phyloP scores from a whole-genome alignment of 805 yeast species.

The Wickerhamomyces mucosus region DNA sequence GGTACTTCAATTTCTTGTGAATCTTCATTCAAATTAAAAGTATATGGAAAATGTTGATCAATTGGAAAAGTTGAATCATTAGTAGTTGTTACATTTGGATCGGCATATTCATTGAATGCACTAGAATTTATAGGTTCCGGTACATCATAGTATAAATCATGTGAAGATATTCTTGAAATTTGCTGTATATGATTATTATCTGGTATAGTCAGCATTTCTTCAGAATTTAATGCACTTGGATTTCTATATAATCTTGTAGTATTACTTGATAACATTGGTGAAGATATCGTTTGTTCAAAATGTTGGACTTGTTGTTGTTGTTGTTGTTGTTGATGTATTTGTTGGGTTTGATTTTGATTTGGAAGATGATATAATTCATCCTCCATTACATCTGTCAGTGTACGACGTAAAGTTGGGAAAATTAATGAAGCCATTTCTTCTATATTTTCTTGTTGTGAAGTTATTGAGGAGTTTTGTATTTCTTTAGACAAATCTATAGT shows the following conservation, averaged over 20 bases:
- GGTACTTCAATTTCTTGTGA: constrained; percentile 1
- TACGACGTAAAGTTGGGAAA: constrained; percentile 40
- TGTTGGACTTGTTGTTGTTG: constrained; percentile 8
- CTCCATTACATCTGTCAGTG: constrained; percentile 49
- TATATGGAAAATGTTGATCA: constrained; percentile 4
- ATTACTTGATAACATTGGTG: constrained; percentile 1
- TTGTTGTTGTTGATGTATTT: constrained; percentile 4
- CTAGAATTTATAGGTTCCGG: constrained; percentile 12
- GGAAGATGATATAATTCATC: constrained; percentile 42
- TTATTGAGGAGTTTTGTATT: no score
- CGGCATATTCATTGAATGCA: constrained; percentile 18
- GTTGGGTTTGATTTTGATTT: constrained; percentile 4
- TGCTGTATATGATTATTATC: constrained; percentile 5
- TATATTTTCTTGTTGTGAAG: no score
- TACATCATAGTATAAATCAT: constrained; percentile 18
- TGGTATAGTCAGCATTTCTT: constrained; percentile 18
- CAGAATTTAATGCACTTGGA: constrained; percentile 15
- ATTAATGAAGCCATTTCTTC: constrained; percentile 35
- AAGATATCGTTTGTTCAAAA: neutral
- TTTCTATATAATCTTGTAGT: constrained; percentile 8
- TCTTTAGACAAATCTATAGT: no score
- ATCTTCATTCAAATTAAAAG: neutral
- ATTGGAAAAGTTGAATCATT: constrained; percentile 6
- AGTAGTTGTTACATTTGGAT: constrained; percentile 19
- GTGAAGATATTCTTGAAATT: constrained; percentile 8